Conservation (phyloP, 768 basidiomycete genomes). For the Agrocybe chaxingu region DNA sequence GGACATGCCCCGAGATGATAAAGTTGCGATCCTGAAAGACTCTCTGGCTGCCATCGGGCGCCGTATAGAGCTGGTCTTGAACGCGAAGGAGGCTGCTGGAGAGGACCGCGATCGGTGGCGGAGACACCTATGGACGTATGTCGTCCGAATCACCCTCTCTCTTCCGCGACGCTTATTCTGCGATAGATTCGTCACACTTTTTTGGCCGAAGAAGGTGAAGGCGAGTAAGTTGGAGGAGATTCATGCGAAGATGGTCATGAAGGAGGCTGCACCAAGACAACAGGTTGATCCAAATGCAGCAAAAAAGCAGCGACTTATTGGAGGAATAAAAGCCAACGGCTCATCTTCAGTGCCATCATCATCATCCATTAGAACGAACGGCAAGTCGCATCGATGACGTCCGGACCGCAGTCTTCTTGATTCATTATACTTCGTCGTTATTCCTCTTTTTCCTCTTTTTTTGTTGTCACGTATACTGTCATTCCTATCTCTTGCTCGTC, state of each 20-base stretch:
- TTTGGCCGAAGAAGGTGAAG: slow-evolving; percentile 98
- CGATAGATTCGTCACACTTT: slow-evolving; percentile 84
- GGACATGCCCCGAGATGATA: slow-evolving; percentile 92
- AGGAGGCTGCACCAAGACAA: slow-evolving; percentile 68
- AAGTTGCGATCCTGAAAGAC: slow-evolving; percentile 93
- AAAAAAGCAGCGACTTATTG: slow-evolving; percentile 60
- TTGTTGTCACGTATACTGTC: slow-evolving; percentile 22
- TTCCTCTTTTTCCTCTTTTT: slow-evolving; percentile 11
- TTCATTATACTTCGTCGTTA: slow-evolving; percentile 8
- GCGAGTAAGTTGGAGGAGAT: slow-evolving; percentile 92
- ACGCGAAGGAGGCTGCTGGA: slow-evolving; percentile 70
- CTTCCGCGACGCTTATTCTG: neutral
- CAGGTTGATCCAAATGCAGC: slow-evolving; percentile 43
- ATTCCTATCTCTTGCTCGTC: too few species aligned
- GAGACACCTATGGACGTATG: slow-evolving; percentile 95
- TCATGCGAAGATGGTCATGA: slow-evolving; percentile 94
- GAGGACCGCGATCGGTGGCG: slow-evolving; percentile 87
- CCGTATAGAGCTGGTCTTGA: slow-evolving; percentile 83
- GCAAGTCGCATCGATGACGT: slow-evolving; percentile 57
- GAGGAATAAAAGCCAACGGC: slow-evolving; percentile 51
- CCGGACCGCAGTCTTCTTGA: slow-evolving; percentile 14
- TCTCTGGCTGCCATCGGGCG: slow-evolving; percentile 91
- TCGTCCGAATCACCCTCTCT: slow-evolving; percentile 18
- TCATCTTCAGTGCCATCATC: slow-evolving; percentile 39
- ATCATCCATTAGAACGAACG: slow-evolving; percentile 51